phyloP scores from a whole-genome alignment of 2,329 filamentous ascomycete species.

The Talaromyces sp. region DNA sequence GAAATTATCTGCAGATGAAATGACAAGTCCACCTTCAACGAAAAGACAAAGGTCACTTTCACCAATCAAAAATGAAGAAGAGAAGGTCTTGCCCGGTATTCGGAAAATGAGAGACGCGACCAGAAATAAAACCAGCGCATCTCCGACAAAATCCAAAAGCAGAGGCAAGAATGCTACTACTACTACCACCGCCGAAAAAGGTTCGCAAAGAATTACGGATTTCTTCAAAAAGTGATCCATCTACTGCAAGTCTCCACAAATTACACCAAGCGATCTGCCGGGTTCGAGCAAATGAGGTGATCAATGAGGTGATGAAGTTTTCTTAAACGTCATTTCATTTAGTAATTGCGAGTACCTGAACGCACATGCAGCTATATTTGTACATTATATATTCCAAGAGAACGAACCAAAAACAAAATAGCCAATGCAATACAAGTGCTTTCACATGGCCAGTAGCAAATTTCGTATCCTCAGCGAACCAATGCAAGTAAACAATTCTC shows the following conservation, averaged over 20 bases:
- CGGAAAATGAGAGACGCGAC: constrained; percentile 58
- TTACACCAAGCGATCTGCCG: background rate
- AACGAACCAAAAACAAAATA: background rate
- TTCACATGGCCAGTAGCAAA: background rate
- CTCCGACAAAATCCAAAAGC: constrained; percentile 3
- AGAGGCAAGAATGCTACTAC: constrained; percentile 34
- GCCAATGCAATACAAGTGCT: background rate
- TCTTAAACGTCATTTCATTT: background rate
- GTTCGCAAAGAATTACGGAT: constrained; percentile 52
- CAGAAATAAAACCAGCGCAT: constrained; percentile 46
- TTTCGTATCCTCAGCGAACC: background rate
- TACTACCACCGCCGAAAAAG: constrained; percentile 33
- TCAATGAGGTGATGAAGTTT: background rate
- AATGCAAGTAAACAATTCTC: background rate
- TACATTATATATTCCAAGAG: background rate
- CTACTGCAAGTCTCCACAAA: background rate
- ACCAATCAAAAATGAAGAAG: constrained; percentile 23
- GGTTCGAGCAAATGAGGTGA: background rate
- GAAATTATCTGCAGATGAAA: constrained; percentile 38
- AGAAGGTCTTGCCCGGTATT: constrained; percentile 36
- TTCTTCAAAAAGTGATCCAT: constrained; percentile 45
- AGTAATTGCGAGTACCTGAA: background rate
- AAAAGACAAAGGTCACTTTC: constrained; percentile 26
- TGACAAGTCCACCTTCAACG: constrained; percentile 19
- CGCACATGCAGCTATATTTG: background rate